Evolutionary conservation across 2,329 filamentous ascomycete genomes (phyloP).

Genomic region (Coniella vitis): DNA sequence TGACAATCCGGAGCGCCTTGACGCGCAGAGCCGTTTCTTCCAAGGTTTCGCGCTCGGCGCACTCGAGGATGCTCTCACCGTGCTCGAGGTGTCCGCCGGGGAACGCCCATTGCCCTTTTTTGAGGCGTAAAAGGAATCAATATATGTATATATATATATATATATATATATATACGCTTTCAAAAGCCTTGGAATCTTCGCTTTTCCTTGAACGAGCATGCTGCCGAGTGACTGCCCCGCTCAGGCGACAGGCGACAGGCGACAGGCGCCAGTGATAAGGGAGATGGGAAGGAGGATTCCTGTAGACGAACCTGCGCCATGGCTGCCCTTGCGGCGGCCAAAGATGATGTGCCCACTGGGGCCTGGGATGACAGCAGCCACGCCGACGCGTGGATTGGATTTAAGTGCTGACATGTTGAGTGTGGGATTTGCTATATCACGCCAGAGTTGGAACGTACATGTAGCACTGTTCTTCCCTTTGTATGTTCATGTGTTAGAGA

Average conservation of each 20-base stretch:
- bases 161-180: too few species aligned
- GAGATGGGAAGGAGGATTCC: background rate
- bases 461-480: too few species aligned
- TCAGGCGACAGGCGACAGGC: too few species aligned
- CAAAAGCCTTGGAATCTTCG: too few species aligned
- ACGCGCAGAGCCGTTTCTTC: constrained; percentile 65
- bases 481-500: too few species aligned
- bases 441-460: too few species aligned
- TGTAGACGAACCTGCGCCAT: constrained; percentile 41
- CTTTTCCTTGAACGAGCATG: too few species aligned
- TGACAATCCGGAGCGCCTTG: constrained; percentile 43
- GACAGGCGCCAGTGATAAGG: too few species aligned
- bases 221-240: too few species aligned
- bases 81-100: constrained; percentile 73
- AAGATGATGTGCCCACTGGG: constrained; percentile 37
- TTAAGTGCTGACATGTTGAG: constrained; percentile 18
- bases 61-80: constrained; percentile 54
- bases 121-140: too few species aligned
- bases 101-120: constrained; percentile 45
- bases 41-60: constrained; percentile 58
- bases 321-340: constrained; percentile 41
- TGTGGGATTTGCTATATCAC: too few species aligned
- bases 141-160: too few species aligned
- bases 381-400: constrained; percentile 37
- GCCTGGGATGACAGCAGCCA: constrained; percentile 40